Conservation (phyloP, 2,329 filamentous ascomycete species). For the Pyrenophora seminiperda region DNA sequence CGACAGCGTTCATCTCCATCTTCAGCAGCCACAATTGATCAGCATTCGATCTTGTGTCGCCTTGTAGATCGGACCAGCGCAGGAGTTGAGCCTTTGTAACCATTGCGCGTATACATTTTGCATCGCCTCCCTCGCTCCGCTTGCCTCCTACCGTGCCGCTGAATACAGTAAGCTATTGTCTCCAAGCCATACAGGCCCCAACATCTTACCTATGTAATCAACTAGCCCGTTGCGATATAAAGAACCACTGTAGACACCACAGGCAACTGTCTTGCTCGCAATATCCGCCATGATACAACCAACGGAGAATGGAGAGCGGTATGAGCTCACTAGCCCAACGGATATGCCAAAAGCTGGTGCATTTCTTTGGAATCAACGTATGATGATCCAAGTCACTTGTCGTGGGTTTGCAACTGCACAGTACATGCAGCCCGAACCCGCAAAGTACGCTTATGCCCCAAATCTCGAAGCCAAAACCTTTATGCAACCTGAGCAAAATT, state of each 20-base stretch:
- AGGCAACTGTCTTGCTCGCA: conserved; percentile 11
- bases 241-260: conserved; percentile 17
- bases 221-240: conserved; percentile 24
- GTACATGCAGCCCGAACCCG: conserved; percentile 66
- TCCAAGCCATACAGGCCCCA: conserved; percentile 27
- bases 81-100: conserved; percentile 13
- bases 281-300: conserved; percentile 42
- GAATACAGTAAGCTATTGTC: conserved; percentile 38
- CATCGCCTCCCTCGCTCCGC: conserved; percentile 17
- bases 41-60: conserved; percentile 6
- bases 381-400: conserved; percentile 66
- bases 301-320: conserved; percentile 58
- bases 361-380: conserved; percentile 65
- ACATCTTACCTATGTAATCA: conserved; percentile 31
- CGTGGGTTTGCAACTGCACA: conserved; percentile 64
- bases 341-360: conserved; percentile 61
- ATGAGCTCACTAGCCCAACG: conserved; percentile 61
- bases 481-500: conserved; percentile 66
- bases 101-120: conserved; percentile 13
- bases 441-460: conserved; percentile 64
- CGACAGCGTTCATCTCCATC: conserved; percentile 11
- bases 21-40: conserved; percentile 4
- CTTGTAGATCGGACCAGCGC: conserved; percentile 9
- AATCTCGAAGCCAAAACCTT: conserved; percentile 64
- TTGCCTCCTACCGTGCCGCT: conserved; percentile 23